phyloP scores from a whole-genome alignment of 163 green algal species.

The Chloromonas sp. region DNA sequence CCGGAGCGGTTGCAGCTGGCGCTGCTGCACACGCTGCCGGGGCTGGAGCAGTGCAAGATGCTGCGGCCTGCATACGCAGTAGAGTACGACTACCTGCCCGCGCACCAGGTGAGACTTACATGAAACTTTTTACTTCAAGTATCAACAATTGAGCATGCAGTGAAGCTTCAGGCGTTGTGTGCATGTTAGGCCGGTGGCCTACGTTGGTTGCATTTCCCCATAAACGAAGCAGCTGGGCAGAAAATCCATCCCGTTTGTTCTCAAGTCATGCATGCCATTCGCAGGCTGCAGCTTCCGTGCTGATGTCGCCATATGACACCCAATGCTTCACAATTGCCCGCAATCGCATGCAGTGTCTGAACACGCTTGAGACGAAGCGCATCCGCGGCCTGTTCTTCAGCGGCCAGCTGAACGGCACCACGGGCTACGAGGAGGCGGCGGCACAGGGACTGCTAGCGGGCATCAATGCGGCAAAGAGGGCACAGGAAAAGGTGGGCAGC shows the following conservation, averaged over 20 bases:
- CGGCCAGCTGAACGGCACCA: slow-evolving; percentile 96
- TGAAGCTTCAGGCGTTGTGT: no score
- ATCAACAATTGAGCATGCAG: slow-evolving; percentile 3
- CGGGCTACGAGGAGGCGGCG: slow-evolving; percentile 86
- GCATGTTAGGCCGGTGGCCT: no score
- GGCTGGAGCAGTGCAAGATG: slow-evolving; percentile 79
- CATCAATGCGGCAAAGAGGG: slow-evolving; percentile 78
- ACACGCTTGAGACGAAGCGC: slow-evolving; percentile 84
- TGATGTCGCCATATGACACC: no score
- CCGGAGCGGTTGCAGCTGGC: slow-evolving; percentile 89
- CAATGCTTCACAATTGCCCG: no score
- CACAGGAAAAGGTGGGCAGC: slow-evolving; percentile 25
- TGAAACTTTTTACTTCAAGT: slow-evolving; percentile 69
- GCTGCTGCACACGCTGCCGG: slow-evolving; percentile 85
- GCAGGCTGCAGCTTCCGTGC: no score
- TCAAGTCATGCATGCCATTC: no score
- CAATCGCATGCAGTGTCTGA: slow-evolving; percentile 61
- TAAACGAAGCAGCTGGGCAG: no score
- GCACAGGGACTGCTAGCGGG: slow-evolving; percentile 84
- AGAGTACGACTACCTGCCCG: slow-evolving; percentile 76
- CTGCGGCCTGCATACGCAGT: slow-evolving; percentile 87
- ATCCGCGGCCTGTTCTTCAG: slow-evolving; percentile 87
- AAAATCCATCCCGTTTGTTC: no score
- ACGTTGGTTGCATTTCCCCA: no score
- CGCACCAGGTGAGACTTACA: slow-evolving; percentile 56